A percentile compares a stretch with the other conserved stretches of the same genome.
Conservation (phyloP, 345 rosid species). For the Laguncularia racemosa region DNA sequence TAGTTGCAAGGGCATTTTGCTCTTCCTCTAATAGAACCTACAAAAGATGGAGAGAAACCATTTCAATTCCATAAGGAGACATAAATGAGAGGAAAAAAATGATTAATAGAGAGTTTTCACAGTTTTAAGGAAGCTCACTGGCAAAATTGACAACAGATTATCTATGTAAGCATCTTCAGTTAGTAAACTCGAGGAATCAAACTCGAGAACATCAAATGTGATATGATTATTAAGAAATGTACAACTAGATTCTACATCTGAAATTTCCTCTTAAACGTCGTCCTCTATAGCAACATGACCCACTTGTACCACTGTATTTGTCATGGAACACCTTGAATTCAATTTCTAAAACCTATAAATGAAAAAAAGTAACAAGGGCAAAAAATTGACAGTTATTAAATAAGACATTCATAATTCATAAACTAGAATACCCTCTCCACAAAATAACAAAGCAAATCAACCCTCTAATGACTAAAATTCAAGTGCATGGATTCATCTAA, state of each 20-base stretch:
- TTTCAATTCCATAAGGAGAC: not conserved
- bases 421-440: no score
- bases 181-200: conserved; percentile 58
- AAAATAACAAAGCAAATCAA: no score
- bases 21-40: conserved; percentile 86
- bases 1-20: conserved; percentile 84
- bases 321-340: conserved; percentile 48
- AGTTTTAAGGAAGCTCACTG: conserved; percentile 32
- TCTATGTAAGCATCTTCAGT: conserved; percentile 52
- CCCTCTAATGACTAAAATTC: no score
- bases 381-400: no score
- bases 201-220: conserved; percentile 44
- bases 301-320: conserved; percentile 46
- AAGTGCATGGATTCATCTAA: no score
- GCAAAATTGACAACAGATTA: conserved; percentile 63
- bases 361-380: not conserved
- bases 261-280: conserved; percentile 33
- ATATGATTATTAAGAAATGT: conserved; percentile 61
- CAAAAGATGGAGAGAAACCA: conserved; percentile 8
- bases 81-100: conserved; percentile 1
- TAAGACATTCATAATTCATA: no score
- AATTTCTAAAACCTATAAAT: conserved; percentile 38
- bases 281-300: conserved; percentile 38
- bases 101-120: not conserved
- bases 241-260: conserved; percentile 28